phyloP scores from a whole-genome alignment of 305 asterid species.

The Striga hermonthica region DNA sequence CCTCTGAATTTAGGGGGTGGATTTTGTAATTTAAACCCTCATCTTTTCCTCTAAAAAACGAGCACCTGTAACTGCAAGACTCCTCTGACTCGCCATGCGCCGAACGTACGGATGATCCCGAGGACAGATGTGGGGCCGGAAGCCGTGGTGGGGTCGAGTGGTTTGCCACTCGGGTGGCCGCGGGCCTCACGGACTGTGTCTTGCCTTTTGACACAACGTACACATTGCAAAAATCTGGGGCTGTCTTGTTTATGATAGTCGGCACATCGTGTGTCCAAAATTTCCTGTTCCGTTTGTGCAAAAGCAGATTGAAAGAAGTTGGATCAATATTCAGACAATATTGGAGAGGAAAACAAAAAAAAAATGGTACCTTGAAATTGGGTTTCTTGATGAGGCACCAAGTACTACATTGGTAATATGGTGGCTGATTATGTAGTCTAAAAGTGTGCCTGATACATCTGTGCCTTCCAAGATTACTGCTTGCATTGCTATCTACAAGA shows the following conservation, averaged over 20 bases:
- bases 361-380: conserved; percentile 40
- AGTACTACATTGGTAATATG: conserved; percentile 45
- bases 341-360: not conserved
- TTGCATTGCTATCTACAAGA: conserved; percentile 43
- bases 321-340: not conserved
- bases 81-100: not conserved
- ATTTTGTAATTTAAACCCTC: conserved; percentile 30
- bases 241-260: conserved; percentile 50
- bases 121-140: conserved; percentile 28
- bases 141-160: conserved; percentile 31
- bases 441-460: conserved; percentile 45
- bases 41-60: not conserved
- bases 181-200: conserved; percentile 48
- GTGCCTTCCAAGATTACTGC: conserved; percentile 45
- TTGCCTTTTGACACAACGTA: conserved; percentile 51
- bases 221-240: conserved; percentile 63
- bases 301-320: not conserved
- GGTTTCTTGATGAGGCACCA: conserved; percentile 52
- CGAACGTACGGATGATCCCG: not conserved
- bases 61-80: conserved; percentile 29
- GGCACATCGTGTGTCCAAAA: conserved; percentile 56
- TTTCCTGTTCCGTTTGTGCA: conserved; percentile 35
- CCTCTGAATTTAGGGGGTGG: conserved; percentile 16
- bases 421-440: conserved; percentile 45
- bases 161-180: conserved; percentile 26